Percentiles rank a stretch among this genome's conserved stretches.
Evolutionary conservation across 129 eudicot genomes (phyloP).

Genomic region (Chrysanthemum seticuspe): DNA sequence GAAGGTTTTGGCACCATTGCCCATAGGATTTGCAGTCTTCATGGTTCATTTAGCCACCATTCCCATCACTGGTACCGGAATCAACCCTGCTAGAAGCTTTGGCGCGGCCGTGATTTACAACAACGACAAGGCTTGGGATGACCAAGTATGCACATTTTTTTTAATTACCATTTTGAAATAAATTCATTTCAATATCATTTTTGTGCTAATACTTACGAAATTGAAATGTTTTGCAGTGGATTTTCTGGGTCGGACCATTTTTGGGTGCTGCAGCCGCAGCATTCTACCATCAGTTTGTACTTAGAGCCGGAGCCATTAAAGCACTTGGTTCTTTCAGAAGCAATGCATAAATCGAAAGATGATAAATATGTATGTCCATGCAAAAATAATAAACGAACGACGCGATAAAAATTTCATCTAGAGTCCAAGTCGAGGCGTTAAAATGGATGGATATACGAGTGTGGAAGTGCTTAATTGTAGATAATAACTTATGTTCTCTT

Average conservation of each 20-base stretch:
- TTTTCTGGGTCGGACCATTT: slow-evolving; percentile 83
- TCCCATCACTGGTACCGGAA: slow-evolving; percentile 63
- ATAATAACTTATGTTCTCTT: slow-evolving; percentile 23
- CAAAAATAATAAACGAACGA: background rate
- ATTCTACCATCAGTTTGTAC: slow-evolving; percentile 68
- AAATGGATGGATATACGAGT: slow-evolving; percentile 27
- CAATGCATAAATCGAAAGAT: slow-evolving; percentile 35
- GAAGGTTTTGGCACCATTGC: slow-evolving; percentile 71
- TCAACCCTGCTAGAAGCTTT: slow-evolving; percentile 65
- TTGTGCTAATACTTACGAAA: background rate
- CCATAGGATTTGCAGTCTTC: slow-evolving; percentile 64
- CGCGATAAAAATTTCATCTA: background rate
- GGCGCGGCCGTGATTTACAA: slow-evolving; percentile 61
- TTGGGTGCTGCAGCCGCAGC: slow-evolving; percentile 76
- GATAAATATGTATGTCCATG: background rate
- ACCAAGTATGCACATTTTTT: slow-evolving; percentile 33
- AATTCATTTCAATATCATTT: background rate
- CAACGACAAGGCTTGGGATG: slow-evolving; percentile 62
- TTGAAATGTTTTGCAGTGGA: slow-evolving; percentile 48
- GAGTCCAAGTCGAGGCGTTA: background rate
- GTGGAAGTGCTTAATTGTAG: slow-evolving; percentile 37
- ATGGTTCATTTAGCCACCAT: slow-evolving; percentile 70
- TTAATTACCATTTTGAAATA: background rate
- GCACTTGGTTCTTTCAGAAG: slow-evolving; percentile 82
- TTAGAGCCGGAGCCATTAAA: slow-evolving; percentile 66